Evolutionary conservation across 345 rosid genomes (phyloP), one percentile per base, ranked within the genome.

Genomic region (Eucalyptus marginata): DNA sequence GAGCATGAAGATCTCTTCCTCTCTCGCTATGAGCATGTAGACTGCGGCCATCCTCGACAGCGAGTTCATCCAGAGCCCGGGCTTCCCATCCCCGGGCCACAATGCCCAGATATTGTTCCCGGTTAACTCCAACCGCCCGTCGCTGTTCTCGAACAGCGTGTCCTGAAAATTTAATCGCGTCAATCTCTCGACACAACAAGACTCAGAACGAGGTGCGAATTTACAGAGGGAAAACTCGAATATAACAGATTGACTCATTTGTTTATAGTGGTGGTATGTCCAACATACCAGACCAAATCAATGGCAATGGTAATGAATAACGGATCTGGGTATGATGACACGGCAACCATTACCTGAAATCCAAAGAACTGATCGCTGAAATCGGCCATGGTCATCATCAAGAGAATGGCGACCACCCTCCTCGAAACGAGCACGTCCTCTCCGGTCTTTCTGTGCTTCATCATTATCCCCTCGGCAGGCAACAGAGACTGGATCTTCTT

Each of bases 51-150:
- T 96, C 86, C 96, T 95, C 54, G 99, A 96, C n/a, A 89, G 58
- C 0, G 98, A 97, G 66, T 89, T 95, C 93, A 96, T 18, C 99
- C 99, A 96, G 8, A 96, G 91, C 31, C 99, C 99, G 13, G 99
- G 99, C 89, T 96, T 97, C 1, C 99, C 97, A 86, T 54, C 93
- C 25, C 99, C 98, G 8, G 99, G 99, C 99, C 99, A 97, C 89
- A 96, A 71, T 86, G 97, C 93, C 20, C 88, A 83, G 51, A 86
- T 89, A 64, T 91, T 94, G 79, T 96, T 95, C 46, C 99, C 97
- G 4, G 86, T 7, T 81, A 96, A 96, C 92, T 96, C 97, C 3
- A 96, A 92, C 22, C 95, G 89, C 11, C 98, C 98, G 24, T 96
- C 93, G 2, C 71, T 22, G 86, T 96, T 96, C n/a, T 94, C 94